Conservation (phyloP, 371 early-diverging fungal genomes). For the Saksenaea vasiformis region DNA sequence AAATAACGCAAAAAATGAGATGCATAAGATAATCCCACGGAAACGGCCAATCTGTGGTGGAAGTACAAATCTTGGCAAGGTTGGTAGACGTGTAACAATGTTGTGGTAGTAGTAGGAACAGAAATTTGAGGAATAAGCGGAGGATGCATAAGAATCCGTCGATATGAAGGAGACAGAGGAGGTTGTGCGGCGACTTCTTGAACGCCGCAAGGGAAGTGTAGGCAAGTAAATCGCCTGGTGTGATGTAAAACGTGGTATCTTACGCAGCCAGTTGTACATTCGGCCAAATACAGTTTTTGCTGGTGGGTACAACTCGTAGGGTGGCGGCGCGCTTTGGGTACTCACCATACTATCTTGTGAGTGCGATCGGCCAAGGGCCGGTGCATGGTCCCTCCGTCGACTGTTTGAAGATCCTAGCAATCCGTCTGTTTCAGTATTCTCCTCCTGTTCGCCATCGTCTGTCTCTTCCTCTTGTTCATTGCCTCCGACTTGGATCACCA, state of each 20-base stretch:
- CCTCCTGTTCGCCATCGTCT: background rate
- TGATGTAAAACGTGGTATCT: constrained; percentile 42
- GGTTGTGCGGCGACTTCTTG: constrained; percentile 1
- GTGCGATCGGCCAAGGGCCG: constrained; percentile 11
- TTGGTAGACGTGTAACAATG: constrained; percentile 16
- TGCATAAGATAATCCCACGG: constrained; percentile 26
- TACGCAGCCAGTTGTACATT: constrained; percentile 45
- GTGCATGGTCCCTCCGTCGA: background rate
- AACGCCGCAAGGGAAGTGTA: constrained; percentile 22
- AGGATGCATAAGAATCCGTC: constrained; percentile 26
- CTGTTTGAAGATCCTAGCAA: background rate
- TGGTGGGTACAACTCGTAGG: constrained; percentile 51
- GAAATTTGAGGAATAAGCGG: constrained; percentile 23
- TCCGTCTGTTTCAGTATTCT: background rate
- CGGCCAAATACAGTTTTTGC: constrained; percentile 44
- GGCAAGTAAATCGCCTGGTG: constrained; percentile 50
- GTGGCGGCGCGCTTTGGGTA: constrained; percentile 48
- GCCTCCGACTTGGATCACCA: background rate
- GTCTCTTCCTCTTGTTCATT: background rate
- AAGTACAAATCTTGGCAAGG: constrained; percentile 26
- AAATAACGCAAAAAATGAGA: constrained; percentile 28
- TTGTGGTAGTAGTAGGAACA: constrained; percentile 31
- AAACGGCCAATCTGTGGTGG: constrained; percentile 31
- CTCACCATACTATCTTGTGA: constrained; percentile 44
- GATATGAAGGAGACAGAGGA: constrained; percentile 20